Evolutionary conservation across 139 green algal genomes (phyloP).

Genomic region (Nannochloris sp.): DNA sequence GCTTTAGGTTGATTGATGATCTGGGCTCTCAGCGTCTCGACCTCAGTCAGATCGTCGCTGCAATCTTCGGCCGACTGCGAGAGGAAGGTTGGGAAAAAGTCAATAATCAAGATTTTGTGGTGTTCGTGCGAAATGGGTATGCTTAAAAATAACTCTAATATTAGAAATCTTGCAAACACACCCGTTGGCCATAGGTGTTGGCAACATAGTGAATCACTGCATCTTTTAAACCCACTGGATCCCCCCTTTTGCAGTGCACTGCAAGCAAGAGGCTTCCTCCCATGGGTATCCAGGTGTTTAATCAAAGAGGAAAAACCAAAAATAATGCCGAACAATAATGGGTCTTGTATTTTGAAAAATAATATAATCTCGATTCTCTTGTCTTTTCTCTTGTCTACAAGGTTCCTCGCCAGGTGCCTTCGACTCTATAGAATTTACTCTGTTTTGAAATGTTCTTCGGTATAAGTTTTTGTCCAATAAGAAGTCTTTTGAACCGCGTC

Average conservation of each 20-base stretch:
- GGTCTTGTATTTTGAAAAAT: no score
- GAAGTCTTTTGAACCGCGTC: no score
- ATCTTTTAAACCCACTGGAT: constrained; percentile 59
- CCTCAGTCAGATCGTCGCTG: constrained; percentile 66
- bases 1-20: not conserved
- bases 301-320: no score
- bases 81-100: not conserved
- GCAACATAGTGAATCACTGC: constrained; percentile 59
- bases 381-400: not conserved
- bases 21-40: constrained; percentile 15
- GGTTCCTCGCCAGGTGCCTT: no score
- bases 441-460: no score
- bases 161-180: not conserved
- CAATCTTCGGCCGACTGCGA: constrained; percentile 46
- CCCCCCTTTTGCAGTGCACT: constrained; percentile 71
- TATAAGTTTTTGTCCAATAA: no score
- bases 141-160: no score
- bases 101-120: not conserved
- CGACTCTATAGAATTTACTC: no score
- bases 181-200: constrained; percentile 44
- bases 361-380: not conserved
- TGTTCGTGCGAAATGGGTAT: no score
- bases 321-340: no score
- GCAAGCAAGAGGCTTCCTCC: constrained; percentile 44
- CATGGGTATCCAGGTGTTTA: no score